Conservation (phyloP, 1,139 yeast species). For the Pichia sp. region DNA sequence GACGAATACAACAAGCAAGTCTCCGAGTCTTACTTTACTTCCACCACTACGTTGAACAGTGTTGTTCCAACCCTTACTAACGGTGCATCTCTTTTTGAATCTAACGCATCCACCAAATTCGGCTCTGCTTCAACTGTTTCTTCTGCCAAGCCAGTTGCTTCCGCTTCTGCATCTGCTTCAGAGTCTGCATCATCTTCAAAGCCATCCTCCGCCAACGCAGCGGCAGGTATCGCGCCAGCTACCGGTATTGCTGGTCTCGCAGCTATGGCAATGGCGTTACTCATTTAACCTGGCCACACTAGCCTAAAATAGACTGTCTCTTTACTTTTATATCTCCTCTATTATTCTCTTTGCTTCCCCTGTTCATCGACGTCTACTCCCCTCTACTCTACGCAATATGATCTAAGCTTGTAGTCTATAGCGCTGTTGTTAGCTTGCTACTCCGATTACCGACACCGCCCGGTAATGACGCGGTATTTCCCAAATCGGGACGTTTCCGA, state of each 20-base stretch:
- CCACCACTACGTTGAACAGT: conserved; percentile 29
- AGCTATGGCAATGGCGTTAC: conserved; percentile 4
- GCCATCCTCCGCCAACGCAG: no score
- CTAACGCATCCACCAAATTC: neutral
- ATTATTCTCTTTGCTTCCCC: no score
- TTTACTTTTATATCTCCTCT: no score
- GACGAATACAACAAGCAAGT: conserved; percentile 41
- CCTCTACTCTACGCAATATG: no score
- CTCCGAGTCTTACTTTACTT: conserved; percentile 15
- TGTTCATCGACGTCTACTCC: no score
- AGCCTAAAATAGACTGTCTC: no score
- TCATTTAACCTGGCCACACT: neutral
- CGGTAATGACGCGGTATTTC: no score
- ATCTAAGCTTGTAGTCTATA: no score
- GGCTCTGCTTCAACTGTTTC: conserved; percentile 6
- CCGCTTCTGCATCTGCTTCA: conserved; percentile 4
- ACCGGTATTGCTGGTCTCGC: conserved; percentile 1
- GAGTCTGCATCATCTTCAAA: no score
- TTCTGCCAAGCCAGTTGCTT: conserved; percentile 1
- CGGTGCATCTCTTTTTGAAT: conserved; percentile 14
- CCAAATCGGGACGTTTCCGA: no score
- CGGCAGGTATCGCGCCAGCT: conserved; percentile 6
- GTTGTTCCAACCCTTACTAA: conserved; percentile 21
- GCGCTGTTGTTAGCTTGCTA: no score
- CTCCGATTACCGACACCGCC: no score